These are phyloP conservation scores for Cucumis cinereus DNA, from an alignment of 306 rosid genomes.

Conservation along the genomic window DNA sequence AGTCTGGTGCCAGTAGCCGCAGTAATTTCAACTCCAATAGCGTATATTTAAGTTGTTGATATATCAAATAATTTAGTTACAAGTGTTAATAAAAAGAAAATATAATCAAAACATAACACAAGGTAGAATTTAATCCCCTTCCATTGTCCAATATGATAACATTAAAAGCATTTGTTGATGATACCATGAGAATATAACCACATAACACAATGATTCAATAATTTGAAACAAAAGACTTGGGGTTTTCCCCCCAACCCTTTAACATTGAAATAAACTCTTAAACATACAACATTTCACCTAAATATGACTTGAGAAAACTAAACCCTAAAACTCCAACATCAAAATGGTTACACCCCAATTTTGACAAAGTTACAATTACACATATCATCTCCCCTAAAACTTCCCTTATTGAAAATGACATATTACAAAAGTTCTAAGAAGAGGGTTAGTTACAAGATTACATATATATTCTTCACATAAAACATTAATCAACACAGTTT, in stretches of 20 bases:
- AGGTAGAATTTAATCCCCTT: not conserved
- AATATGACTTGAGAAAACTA: not conserved
- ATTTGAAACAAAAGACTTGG: not conserved
- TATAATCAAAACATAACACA: no score
- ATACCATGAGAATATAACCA: not conserved
- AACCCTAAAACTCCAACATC: not conserved
- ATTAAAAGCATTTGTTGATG: not conserved
- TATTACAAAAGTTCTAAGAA: not conserved
- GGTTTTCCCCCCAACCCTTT: not conserved
- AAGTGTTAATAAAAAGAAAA: no score
- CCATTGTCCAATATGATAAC: not conserved
- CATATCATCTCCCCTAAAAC: not conserved
- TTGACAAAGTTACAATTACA: not conserved
- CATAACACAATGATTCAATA: not conserved
- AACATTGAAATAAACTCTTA: not conserved
- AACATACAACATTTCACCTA: not conserved
- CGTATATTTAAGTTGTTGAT: no score
- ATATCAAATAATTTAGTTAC: no score
- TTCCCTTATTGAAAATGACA: conserved; percentile 1
- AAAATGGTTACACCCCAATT: not conserved
- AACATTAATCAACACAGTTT: not conserved
- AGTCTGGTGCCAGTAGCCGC: no score
- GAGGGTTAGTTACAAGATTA: not conserved
- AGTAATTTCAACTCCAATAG: no score
- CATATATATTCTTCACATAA: not conserved